Percentiles rank a stretch among this genome's conserved stretches.
Conservation (phyloP, 192 early-diverging fungal genomes). For the Neocallimastix lanati region DNA sequence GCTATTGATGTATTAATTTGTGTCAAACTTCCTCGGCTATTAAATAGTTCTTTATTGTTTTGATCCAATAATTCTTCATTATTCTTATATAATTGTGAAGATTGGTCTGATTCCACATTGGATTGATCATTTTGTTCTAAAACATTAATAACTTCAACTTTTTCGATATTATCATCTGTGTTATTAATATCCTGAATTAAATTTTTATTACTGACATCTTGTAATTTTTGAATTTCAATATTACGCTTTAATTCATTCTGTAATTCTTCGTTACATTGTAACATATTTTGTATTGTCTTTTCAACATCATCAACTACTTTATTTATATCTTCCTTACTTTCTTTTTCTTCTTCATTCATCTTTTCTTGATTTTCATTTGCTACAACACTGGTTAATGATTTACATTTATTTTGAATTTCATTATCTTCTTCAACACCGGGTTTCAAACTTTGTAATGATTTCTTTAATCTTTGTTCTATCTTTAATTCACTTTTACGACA, state of each 20-base stretch:
- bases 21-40: neutral
- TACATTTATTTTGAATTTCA: neutral
- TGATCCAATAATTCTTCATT: too few relatives aligned
- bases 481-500: neutral
- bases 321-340: neutral
- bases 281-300: neutral
- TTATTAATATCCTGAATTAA: too few relatives aligned
- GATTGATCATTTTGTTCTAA: neutral
- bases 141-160: neutral
- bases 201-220: too few relatives aligned
- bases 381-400: neutral
- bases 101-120: neutral
- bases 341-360: neutral
- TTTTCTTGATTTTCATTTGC: neutral
- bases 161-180: neutral
- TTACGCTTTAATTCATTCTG: neutral
- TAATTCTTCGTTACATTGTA: neutral
- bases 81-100: neutral
- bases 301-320: neutral
- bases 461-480: neutral
- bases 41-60: neutral
- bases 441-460: neutral
- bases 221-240: neutral
- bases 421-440: neutral
- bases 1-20: neutral